Percentiles rank a stretch among this genome's conserved stretches.
Evolutionary conservation across 179 eudicot species (phyloP).

Genomic region (Gypsophila paniculata): DNA sequence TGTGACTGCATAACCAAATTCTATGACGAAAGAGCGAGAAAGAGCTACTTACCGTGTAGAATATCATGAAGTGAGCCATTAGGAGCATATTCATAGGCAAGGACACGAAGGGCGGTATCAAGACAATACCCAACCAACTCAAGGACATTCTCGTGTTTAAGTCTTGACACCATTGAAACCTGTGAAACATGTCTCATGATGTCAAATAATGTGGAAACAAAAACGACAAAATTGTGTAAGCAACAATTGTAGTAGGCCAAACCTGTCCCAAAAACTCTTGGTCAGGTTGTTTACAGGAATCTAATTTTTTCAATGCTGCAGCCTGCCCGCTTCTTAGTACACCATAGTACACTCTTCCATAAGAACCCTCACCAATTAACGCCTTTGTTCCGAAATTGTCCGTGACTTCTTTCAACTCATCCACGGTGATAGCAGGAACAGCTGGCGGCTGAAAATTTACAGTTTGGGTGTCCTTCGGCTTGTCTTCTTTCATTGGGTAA

Average conservation of each 20-base stretch:
- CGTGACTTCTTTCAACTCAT: slow-evolving; percentile 56
- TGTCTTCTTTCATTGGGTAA: slow-evolving; percentile 49
- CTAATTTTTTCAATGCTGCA: slow-evolving; percentile 78
- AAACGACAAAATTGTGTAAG: no score
- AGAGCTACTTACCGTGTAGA: slow-evolving; percentile 60
- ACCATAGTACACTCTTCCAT: slow-evolving; percentile 90
- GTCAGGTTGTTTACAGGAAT: slow-evolving; percentile 94
- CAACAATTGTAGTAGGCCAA: background rate
- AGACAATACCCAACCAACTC: slow-evolving; percentile 70
- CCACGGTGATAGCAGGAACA: slow-evolving; percentile 60
- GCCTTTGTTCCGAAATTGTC: slow-evolving; percentile 83
- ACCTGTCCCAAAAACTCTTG: slow-evolving; percentile 88
- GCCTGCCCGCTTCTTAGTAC: slow-evolving; percentile 66
- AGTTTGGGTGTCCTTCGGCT: slow-evolving; percentile 44
- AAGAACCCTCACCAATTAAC: slow-evolving; percentile 94
- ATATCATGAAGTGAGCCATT: slow-evolving; percentile 84
- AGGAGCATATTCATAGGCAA: slow-evolving; percentile 72
- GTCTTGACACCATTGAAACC: slow-evolving; percentile 95
- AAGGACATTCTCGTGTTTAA: slow-evolving; percentile 72
- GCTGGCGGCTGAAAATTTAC: slow-evolving; percentile 66
- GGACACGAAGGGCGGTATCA: slow-evolving; percentile 71
- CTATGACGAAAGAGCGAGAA: background rate
- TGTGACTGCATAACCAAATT: background rate
- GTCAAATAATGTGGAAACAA: background rate
- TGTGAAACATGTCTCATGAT: slow-evolving; percentile 25